Conservation (phyloP, 2,329 filamentous ascomycete species). For the Aureobasidium sp. region DNA sequence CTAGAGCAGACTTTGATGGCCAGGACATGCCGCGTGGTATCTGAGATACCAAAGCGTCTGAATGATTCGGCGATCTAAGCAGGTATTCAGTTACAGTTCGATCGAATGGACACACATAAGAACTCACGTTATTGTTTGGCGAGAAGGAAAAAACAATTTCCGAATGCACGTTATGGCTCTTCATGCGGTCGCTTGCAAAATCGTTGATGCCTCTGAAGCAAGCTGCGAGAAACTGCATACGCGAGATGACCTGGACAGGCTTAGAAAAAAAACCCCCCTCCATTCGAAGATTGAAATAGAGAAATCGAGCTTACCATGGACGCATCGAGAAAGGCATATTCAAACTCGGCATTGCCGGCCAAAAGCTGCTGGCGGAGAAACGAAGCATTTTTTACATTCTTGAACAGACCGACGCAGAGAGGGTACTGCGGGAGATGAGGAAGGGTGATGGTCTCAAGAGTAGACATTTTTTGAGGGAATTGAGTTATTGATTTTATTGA, state of each 20-base stretch:
- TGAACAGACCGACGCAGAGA: conserved; percentile 70
- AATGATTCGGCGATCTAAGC: conserved; percentile 86
- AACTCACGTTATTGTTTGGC: conserved; percentile 68
- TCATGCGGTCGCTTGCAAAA: conserved; percentile 54
- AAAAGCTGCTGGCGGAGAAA: conserved; percentile 79
- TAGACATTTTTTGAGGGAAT: conserved; percentile 43
- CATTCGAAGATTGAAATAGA: too few relatives aligned
- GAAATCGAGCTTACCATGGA: conserved; percentile 51
- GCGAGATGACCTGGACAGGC: conserved; percentile 57
- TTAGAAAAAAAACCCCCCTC: too few relatives aligned
- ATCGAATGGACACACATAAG: background rate
- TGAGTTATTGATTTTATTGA: too few relatives aligned
- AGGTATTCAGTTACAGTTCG: conserved; percentile 9
- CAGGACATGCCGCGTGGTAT: conserved; percentile 64
- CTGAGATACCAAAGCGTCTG: conserved; percentile 73
- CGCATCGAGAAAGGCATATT: conserved; percentile 92
- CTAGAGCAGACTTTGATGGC: conserved; percentile 67
- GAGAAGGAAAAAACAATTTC: conserved; percentile 78
- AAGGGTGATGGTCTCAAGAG: conserved; percentile 61
- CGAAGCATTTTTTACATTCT: conserved; percentile 65
- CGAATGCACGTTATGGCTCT: conserved; percentile 80
- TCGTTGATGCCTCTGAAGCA: conserved; percentile 70
- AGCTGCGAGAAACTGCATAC: conserved; percentile 65
- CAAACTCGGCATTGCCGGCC: conserved; percentile 74
- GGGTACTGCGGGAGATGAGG: conserved; percentile 68